phyloP scores from a whole-genome alignment of 169 alveolate species.

The Cryptosporidium ryanae region DNA sequence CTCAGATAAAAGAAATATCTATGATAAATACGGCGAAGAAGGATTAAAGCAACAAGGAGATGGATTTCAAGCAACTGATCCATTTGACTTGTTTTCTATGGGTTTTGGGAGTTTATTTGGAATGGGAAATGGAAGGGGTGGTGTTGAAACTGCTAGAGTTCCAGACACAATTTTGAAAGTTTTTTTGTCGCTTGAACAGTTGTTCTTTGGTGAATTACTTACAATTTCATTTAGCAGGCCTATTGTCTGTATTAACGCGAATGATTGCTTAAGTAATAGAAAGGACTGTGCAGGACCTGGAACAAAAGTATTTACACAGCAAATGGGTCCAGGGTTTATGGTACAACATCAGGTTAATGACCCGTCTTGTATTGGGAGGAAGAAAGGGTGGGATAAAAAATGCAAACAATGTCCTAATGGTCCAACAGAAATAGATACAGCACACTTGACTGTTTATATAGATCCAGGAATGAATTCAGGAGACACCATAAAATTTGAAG shows the following conservation, averaged over 20 bases:
- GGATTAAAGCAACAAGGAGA: constrained; percentile 75
- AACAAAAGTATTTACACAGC: constrained; percentile 83
- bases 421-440: constrained; percentile 77
- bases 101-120: constrained; percentile 90
- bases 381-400: constrained; percentile 84
- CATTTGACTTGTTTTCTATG: constrained; percentile 93
- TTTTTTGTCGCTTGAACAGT: constrained; percentile 80
- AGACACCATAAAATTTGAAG: constrained; percentile 84
- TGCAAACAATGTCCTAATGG: constrained; percentile 85
- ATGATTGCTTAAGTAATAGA: constrained; percentile 83
- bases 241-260: constrained; percentile 82
- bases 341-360: constrained; percentile 87
- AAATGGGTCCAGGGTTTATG: constrained; percentile 87
- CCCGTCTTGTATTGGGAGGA: constrained; percentile 84
- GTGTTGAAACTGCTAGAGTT: constrained; percentile 82
- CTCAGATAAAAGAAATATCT: constrained; percentile 86
- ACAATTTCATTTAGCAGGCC: constrained; percentile 79
- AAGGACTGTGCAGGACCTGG: constrained; percentile 86
- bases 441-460: constrained; percentile 75
- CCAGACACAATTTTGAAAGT: constrained; percentile 78
- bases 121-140: constrained; percentile 79
- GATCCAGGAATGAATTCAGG: constrained; percentile 81
- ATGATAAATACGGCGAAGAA: constrained; percentile 80
- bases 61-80: constrained; percentile 81
- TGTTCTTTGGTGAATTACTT: constrained; percentile 83